Evolutionary conservation across 768 basidiomycete species (phyloP).

Genomic region (Pholiota microspora): DNA sequence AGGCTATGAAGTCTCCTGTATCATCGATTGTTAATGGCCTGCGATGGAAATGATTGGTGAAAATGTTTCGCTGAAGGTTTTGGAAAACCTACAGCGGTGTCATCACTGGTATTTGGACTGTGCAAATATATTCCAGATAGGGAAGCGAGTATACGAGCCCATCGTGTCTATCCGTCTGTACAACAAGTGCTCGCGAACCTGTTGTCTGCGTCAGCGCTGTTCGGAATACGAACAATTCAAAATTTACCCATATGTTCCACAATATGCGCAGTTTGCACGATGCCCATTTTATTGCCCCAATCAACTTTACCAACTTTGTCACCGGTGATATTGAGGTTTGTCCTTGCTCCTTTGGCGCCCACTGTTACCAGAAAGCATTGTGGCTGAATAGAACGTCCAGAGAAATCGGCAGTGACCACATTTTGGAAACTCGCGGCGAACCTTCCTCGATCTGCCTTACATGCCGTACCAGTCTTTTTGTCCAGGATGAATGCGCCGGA

Average conservation of each 20-base stretch:
- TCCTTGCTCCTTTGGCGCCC: conserved; percentile 58
- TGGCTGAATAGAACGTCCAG: not conserved
- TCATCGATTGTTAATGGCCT: conserved; percentile 44
- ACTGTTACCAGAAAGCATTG: conserved; percentile 27
- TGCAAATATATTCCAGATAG: conserved; percentile 54
- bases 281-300: conserved; percentile 53
- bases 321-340: conserved; percentile 58
- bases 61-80: not conserved
- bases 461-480: conserved; percentile 44
- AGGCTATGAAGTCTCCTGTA: conserved; percentile 55
- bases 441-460: conserved; percentile 41
- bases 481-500: conserved; percentile 55
- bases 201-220: conserved; percentile 2
- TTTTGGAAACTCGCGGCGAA: conserved; percentile 34
- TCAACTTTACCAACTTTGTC: conserved; percentile 66
- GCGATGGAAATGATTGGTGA: not conserved
- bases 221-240: not conserved
- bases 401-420: conserved; percentile 4
- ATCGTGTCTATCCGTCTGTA: conserved; percentile 49
- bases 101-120: conserved; percentile 33
- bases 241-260: conserved; percentile 61
- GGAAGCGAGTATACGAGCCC: conserved; percentile 63
- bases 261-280: conserved; percentile 48
- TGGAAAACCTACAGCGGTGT: conserved; percentile 30
- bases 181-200: conserved; percentile 55